phyloP scores from a whole-genome alignment of 345 rosid genomes.

The Melaleuca alternifolia region DNA sequence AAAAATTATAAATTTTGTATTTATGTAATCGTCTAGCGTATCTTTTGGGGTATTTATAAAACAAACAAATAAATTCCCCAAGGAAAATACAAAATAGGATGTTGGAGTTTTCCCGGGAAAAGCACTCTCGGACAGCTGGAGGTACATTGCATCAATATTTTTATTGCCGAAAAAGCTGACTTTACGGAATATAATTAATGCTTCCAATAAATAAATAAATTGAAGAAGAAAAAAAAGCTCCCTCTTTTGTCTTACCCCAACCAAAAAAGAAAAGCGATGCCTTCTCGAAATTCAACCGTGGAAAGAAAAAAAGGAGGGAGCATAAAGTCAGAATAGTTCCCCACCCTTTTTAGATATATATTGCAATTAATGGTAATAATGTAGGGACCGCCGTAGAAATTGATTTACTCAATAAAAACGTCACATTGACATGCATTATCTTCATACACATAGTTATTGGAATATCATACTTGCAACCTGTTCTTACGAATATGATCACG shows the following conservation, averaged over 20 bases:
- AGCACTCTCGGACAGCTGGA: background rate
- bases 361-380: background rate
- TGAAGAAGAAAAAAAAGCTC: background rate
- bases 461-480: background rate
- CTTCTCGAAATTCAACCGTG: background rate
- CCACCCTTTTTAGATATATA: background rate
- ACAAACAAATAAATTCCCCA: background rate
- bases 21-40: background rate
- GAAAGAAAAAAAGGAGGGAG: background rate
- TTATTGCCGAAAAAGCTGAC: background rate
- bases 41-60: background rate
- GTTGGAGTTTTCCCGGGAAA: background rate
- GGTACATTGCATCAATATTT: background rate
- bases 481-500: fast-evolving
- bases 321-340: background rate
- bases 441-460: background rate
- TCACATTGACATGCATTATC: background rate
- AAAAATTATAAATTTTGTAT: background rate
- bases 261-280: background rate
- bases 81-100: background rate
- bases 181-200: background rate
- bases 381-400: background rate
- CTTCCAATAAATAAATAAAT: background rate
- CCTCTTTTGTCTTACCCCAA: background rate
- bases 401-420: background rate